Evolutionary conservation across 2,329 filamentous ascomycete genomes (phyloP), one percentile per base, ranked within the genome.

Genomic region (Fusarium sp.): DNA sequence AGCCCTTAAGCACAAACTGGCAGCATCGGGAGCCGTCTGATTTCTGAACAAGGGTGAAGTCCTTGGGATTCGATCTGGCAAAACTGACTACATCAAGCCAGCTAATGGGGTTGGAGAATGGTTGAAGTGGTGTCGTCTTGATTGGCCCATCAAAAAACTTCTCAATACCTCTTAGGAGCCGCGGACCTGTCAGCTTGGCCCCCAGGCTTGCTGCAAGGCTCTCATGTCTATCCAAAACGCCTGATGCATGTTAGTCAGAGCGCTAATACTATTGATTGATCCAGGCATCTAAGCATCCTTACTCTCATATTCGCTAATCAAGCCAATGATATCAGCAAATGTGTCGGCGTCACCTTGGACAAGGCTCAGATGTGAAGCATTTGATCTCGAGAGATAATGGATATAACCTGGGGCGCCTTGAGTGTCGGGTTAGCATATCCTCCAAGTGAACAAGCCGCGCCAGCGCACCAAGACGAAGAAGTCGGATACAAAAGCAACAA

Each of bases 1-100:
- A 86, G 63, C 94, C 92, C 75, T 94, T 94, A 67, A 93, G 89
- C 74, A 90, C 88, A 77, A 97, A 96, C 66, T 93, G 92, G 75
- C 93, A 96, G 53, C 91, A 88, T 46, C 90, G 87, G 53, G 87
- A 81, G 20, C 91, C 91, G 68, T 92, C 90, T 44, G 87, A 84
- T 65, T 87, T 85, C 58, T 91, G 88, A 55, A 88, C 88, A 51
- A 96, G 81, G 33, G 88, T 86, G 78, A 96, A 96, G 56, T 95
- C 92, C 68, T 88, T 85, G 0, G 93, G 92, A 67, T 93, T 94
- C 67, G 88, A 88, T 74, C 91, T 92, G 67, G 93, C 92, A 79
- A 94, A 96, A 68, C 92, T 89, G 69, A 96, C 91, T 52, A 97
- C 89, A 73, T 97, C 93, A 39, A 96, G 83, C 93, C 93, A 97